Evolutionary conservation across 2,329 filamentous ascomycete genomes (phyloP), one percentile per base, ranked within the genome.

Genomic region (Exophiala mesophila): DNA sequence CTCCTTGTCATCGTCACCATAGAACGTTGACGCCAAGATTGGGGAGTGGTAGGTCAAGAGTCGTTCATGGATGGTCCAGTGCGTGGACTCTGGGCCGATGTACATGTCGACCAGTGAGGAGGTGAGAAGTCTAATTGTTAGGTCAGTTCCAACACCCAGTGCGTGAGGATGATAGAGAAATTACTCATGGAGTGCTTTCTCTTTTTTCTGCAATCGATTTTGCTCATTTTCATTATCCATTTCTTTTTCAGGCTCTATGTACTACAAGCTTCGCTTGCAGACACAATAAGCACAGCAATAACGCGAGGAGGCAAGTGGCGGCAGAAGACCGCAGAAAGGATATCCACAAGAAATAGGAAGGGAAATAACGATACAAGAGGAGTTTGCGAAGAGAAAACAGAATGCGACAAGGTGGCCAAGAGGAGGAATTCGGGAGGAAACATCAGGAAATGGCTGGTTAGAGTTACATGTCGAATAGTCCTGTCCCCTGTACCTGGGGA

Each of bases 61-160:
- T 52, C 74, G 74, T 55, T 77, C 71, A 64, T 76, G 73, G 3
- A 77, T 63, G 42, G 70, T 65, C 72, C 72, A 77, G 59, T 73
- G 70, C 2, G 71, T 74, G 61, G 72, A 73, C 24, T 73, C 68
- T 5, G 64, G 50, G 40, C 73, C 73, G 57, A 77, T 70, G 57
- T 76, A 76, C 59, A 77, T 68, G 60, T 76, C 71, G 44, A 76
- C 73, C 62, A 76, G 69, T 46, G 71, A 67, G 41, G 64, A 67
- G 44, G 72, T 72, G 49, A 77, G 69, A 53, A 77, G 71, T 61
- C 71, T 74, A 53, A 12, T 29, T n/a, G 12, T 17, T 6, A 33
- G 28, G 36, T 29, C 40, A 36, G 28, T 35, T 5, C 12, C 3
- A 17, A 16, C 38, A n/a, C 38, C 10, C 9, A n/a, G 39, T 39